These are phyloP conservation scores for Papiliotrema flavescens DNA, from an alignment of 1,284 basidiomycete species.

Conservation along the genomic window DNA sequence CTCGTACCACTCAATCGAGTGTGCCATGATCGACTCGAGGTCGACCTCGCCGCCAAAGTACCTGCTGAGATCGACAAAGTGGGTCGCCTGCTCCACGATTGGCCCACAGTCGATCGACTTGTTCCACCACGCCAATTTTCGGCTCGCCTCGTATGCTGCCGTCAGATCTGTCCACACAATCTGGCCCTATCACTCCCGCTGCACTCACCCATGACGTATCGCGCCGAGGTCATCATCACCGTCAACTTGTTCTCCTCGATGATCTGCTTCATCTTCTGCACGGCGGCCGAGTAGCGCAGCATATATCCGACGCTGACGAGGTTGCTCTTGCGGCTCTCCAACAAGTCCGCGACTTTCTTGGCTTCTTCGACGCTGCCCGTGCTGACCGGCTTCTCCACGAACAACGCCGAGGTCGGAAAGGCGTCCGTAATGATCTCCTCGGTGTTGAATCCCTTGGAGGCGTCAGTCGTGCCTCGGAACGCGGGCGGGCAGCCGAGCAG, in stretches of 20 bases:
- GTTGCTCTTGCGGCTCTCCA: slow-evolving; percentile 58
- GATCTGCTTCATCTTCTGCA: slow-evolving; percentile 92
- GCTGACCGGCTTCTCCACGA: slow-evolving; percentile 68
- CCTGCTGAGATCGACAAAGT: slow-evolving; percentile 71
- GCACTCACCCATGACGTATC: slow-evolving; percentile 57
- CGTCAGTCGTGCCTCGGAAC: slow-evolving; percentile 70
- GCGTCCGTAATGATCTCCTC: slow-evolving; percentile 79
- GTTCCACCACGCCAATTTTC: slow-evolving; percentile 71
- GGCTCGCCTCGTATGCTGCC: slow-evolving; percentile 17
- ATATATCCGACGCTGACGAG: slow-evolving; percentile 82
- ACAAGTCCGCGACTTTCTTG: slow-evolving; percentile 61
- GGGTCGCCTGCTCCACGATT: slow-evolving; percentile 85
- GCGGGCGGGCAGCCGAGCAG: slow-evolving; percentile 85
- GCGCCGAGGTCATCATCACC: slow-evolving; percentile 88
- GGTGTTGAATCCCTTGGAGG: slow-evolving; percentile 63
- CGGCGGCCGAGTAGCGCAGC: slow-evolving; percentile 82
- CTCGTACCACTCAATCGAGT: slow-evolving; percentile 82
- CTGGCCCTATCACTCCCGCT: not conserved
- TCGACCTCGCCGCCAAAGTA: slow-evolving; percentile 96
- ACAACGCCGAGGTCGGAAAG: slow-evolving; percentile 79
- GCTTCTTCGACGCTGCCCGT: slow-evolving; percentile 29
- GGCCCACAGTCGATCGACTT: slow-evolving; percentile 71
- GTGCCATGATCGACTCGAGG: slow-evolving; percentile 70
- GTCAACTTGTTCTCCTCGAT: slow-evolving; percentile 83
- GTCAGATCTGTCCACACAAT: not conserved